Base-by-base conservation (phyloP, 768 basidiomycete species). In the Boletus eberwhitei region DNA sequence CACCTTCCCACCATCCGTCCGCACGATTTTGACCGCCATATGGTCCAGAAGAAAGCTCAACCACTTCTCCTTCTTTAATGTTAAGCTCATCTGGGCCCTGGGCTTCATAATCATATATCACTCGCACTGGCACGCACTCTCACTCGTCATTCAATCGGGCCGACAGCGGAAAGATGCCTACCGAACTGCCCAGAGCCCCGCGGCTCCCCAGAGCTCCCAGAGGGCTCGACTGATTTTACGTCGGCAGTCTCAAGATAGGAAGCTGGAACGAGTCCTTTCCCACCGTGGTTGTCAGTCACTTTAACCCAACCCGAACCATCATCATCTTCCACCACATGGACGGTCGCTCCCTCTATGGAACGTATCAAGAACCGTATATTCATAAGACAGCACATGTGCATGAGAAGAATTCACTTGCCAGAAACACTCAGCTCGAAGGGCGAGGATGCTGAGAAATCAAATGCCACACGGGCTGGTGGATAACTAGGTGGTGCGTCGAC, bases 251-350 rank as follows among this genome's bases (percentile, higher is more conserved):
- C 77, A 48, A 91, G 68, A 75, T 93, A 93, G 22, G 88, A 84
- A n/a, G 88, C 88, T n/a, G 91, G 91, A 12, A 92, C 84, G 38
- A 93, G 80, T 9, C 90, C 90, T 60, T 80, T 80, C 52, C 77
- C 76, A 55, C 84, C 82, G n/a, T 69, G 68, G 37, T 71, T 63
- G 63, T 87, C 79, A 22, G 71, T 67, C 9, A 92, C 87, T 66
- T 93, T 93, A 12, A 88, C 81, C 91, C 90, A 93, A 3, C 90
- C 90, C 16, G 88, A 90, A 12, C 89, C 90, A 61, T 92, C 91
- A 56, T 93, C 90, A 56, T 84, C 81, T 65, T 93, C 90, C 19
- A 90, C 65, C 37, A 94, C 76, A 53, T 77, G 77, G 16, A 95
- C 85, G 5, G 65, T 68, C 37, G 73, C 68, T 26, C 87, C 89